A percentile compares a stretch with the other conserved stretches of the same genome.
phyloP scores from a whole-genome alignment of 805 yeast species.

The Myxozyma melibiosi region DNA sequence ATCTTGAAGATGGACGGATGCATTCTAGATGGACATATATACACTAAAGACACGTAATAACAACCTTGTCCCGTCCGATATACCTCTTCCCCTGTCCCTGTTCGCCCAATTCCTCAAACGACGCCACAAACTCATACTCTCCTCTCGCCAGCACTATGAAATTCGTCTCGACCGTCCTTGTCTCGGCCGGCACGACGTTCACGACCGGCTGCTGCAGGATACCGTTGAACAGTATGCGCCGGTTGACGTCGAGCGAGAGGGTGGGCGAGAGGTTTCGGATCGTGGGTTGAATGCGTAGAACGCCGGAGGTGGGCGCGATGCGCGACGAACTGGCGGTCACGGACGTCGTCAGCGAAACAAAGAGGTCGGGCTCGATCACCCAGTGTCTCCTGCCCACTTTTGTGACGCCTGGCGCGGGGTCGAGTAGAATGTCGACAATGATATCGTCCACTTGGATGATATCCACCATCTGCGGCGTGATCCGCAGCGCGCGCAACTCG shows the following conservation, averaged over 20 bases:
- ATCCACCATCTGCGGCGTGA: conserved; percentile 62
- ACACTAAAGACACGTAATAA: conserved; percentile 18
- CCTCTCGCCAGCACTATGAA: conserved; percentile 74
- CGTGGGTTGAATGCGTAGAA: conserved; percentile 28
- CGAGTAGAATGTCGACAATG: conserved; percentile 39
- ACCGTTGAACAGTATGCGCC: conserved; percentile 72
- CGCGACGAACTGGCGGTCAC: conserved; percentile 1
- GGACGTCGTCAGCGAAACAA: conserved; percentile 11
- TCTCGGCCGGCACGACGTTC: conserved; percentile 49
- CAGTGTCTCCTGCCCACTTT: conserved; percentile 23
- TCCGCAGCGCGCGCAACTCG: conserved; percentile 66
- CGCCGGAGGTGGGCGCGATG: conserved; percentile 3
- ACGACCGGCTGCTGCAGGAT: conserved; percentile 58
- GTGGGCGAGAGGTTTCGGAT: conserved; percentile 22
- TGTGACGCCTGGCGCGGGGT: neutral
- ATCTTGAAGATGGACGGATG: too few species aligned
- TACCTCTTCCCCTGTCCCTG: conserved; percentile 24
- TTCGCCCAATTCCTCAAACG: conserved; percentile 50
- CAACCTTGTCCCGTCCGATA: conserved; percentile 26
- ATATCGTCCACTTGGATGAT: conserved; percentile 55
- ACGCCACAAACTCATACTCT: conserved; percentile 76
- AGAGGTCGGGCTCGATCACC: conserved; percentile 19
- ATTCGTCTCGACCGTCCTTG: conserved; percentile 52
- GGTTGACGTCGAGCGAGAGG: conserved; percentile 47
- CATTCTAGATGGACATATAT: neutral